Percentiles rank a stretch among this genome's conserved stretches.
Evolutionary conservation across 768 basidiomycete species (phyloP).

Genomic region (Cyclocybe cylindracea): DNA sequence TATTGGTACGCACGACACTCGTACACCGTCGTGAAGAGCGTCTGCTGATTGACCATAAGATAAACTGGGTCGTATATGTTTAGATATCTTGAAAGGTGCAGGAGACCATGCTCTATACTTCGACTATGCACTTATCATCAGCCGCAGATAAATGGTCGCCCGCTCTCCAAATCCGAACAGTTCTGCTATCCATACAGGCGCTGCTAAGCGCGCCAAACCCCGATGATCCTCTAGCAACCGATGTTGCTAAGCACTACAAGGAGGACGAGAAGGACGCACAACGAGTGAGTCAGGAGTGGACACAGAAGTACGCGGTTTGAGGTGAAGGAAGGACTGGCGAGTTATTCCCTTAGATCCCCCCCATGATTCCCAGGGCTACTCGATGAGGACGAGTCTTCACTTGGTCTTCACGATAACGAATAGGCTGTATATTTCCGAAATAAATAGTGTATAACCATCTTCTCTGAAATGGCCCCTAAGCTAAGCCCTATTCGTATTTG

Average conservation of each 20-base stretch:
- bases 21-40: neutral
- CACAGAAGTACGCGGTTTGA: constrained; percentile 75
- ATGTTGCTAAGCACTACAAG: constrained; percentile 98
- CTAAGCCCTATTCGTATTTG: too few relatives aligned
- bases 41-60: constrained; percentile 48
- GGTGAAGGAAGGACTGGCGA: neutral
- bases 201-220: constrained; percentile 95
- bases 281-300: constrained; percentile 94
- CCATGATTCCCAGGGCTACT: too few relatives aligned
- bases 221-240: constrained; percentile 91
- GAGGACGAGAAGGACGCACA: constrained; percentile 94
- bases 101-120: neutral
- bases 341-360: too few relatives aligned
- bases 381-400: too few relatives aligned
- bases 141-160: constrained; percentile 96
- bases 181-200: constrained; percentile 96
- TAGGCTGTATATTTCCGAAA: too few relatives aligned
- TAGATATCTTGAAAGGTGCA: constrained; percentile 95
- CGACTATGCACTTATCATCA: neutral
- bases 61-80: constrained; percentile 96
- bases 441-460: too few relatives aligned
- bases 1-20: constrained; percentile 70
- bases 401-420: too few relatives aligned
- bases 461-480: too few relatives aligned
- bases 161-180: constrained; percentile 97